Percentiles rank a stretch among this genome's conserved stretches.
phyloP scores from a whole-genome alignment of 805 yeast genomes.

The Candida odintsovae region DNA sequence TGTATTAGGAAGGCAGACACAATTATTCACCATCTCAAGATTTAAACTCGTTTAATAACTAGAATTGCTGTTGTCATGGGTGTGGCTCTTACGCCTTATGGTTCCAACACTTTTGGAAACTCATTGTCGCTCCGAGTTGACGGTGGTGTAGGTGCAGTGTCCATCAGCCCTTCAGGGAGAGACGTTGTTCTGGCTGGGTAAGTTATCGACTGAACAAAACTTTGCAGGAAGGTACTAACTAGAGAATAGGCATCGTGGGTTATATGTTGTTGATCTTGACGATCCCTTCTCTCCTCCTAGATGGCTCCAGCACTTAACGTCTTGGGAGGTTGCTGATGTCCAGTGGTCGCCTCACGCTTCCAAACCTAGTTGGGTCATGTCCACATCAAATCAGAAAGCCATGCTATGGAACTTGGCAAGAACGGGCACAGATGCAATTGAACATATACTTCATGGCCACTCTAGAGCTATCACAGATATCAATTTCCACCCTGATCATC shows the following conservation, averaged over 20 bases:
- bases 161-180: constrained; percentile 82
- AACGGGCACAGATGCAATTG: constrained; percentile 66
- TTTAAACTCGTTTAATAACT: background rate
- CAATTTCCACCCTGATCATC: constrained; percentile 82
- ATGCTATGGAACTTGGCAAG: constrained; percentile 87
- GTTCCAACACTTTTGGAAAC: constrained; percentile 67
- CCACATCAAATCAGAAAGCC: constrained; percentile 94
- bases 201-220: background rate
- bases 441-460: constrained; percentile 84
- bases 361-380: constrained; percentile 86
- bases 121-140: constrained; percentile 82
- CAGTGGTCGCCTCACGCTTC: constrained; percentile 94
- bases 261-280: constrained; percentile 86
- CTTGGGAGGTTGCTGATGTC: constrained; percentile 98
- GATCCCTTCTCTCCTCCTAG: constrained; percentile 95
- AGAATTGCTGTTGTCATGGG: background rate
- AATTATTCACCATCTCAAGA: too few species aligned
- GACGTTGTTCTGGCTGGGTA: constrained; percentile 84
- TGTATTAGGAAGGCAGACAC: background rate
- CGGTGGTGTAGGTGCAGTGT: constrained; percentile 88
- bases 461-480: constrained; percentile 93
- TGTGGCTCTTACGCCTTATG: constrained; percentile 18
- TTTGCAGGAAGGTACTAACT: constrained; percentile 5
- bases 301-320: constrained; percentile 84
- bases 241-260: constrained; percentile 51